Percentiles rank a stretch among this genome's conserved stretches.
phyloP scores from a whole-genome alignment of 768 basidiomycete species.

The Boletus pseudopeckii region DNA sequence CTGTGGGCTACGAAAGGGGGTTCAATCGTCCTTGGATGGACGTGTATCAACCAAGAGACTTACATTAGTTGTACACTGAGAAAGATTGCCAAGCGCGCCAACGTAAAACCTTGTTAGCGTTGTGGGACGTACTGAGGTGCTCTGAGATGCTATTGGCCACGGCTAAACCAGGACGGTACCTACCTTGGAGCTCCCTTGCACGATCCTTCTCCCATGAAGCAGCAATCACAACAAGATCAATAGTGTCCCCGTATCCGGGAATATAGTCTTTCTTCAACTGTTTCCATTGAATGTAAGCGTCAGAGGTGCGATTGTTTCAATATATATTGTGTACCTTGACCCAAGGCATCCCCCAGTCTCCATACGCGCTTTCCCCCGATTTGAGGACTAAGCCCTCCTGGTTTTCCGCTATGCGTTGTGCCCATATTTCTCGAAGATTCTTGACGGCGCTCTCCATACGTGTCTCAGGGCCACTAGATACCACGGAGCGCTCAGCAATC shows the following conservation, averaged over 20 bases:
- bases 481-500: slow-evolving; percentile 52
- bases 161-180: slow-evolving; percentile 3
- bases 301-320: slow-evolving; percentile 12
- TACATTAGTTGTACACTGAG: slow-evolving; percentile 40
- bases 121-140: slow-evolving; percentile 56
- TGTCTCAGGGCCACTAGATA: slow-evolving; percentile 29
- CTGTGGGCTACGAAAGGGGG: slow-evolving; percentile 32
- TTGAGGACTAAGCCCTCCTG: slow-evolving; percentile 81
- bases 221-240: slow-evolving; percentile 77
- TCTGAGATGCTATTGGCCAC: neutral
- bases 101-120: slow-evolving; percentile 80
- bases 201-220: slow-evolving; percentile 79
- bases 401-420: slow-evolving; percentile 45
- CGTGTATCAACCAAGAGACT: slow-evolving; percentile 12
- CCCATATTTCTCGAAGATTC: slow-evolving; percentile 45
- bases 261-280: slow-evolving; percentile 86
- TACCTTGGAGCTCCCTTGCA: slow-evolving; percentile 73
- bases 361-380: slow-evolving; percentile 64
- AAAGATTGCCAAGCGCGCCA: slow-evolving; percentile 57
- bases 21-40: neutral
- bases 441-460: slow-evolving; percentile 14
- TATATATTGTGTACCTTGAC: slow-evolving; percentile 52
- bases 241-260: slow-evolving; percentile 72
- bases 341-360: slow-evolving; percentile 66
- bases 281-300: neutral